These are phyloP conservation scores for Fonsecaea nubica DNA, from an alignment of 2,329 filamentous ascomycete species.

Conservation along the genomic window DNA sequence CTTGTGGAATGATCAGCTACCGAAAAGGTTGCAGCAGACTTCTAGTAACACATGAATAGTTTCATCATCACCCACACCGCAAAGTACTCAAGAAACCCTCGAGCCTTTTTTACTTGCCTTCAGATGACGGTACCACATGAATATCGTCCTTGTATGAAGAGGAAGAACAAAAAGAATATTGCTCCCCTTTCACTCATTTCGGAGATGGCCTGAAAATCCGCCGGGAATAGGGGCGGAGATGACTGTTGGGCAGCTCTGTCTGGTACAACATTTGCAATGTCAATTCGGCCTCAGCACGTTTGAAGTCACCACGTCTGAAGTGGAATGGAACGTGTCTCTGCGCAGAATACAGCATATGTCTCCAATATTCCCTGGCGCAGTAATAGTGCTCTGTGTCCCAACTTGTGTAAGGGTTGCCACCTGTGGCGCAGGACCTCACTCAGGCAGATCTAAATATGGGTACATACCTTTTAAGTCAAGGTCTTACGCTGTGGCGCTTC, in stretches of 20 bases:
- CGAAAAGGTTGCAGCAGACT: not conserved
- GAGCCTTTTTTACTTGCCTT: not conserved
- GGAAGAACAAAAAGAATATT: not conserved
- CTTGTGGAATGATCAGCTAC: slow-evolving; percentile 5
- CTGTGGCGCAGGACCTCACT: not conserved
- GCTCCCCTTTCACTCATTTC: not conserved
- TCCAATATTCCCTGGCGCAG: not conserved
- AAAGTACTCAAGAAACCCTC: not conserved
- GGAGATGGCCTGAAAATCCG: not conserved
- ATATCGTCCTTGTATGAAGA: not conserved
- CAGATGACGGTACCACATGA: not conserved
- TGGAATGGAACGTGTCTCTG: not conserved
- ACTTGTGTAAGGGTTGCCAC: not conserved
- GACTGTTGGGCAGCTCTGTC: not conserved
- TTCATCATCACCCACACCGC: not conserved
- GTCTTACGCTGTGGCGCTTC: slow-evolving; percentile 3
- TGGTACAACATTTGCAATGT: not conserved
- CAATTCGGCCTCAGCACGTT: not conserved
- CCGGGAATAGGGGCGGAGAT: not conserved
- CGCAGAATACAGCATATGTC: not conserved
- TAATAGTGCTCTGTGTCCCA: not conserved
- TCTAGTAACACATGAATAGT: slow-evolving; percentile 7
- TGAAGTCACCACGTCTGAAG: not conserved
- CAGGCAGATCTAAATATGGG: not conserved
- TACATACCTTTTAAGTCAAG: not conserved